Evolutionary conservation across 192 early-diverging fungal genomes (phyloP), one percentile per base, ranked within the genome.

Genomic region (Podochytrium sp.): DNA sequence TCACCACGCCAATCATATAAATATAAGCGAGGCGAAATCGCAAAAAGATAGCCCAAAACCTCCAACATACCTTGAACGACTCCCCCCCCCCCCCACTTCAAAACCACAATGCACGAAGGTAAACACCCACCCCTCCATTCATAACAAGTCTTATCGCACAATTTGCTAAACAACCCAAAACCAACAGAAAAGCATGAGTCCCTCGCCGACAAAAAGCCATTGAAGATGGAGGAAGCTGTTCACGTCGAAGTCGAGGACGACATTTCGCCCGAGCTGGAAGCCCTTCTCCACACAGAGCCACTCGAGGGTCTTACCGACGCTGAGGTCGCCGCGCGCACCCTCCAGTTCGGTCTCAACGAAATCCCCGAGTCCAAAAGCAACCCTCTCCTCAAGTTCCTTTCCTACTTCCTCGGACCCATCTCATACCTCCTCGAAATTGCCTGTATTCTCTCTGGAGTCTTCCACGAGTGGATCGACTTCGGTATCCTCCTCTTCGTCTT

Each of bases 381-480:
- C 80, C 93, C 94, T 1, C 68, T 95, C 59, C 77, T 94, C 69
- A 88, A 91, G 85, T 97, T 97, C 84, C 85, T 95, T 53, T 86
- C 88, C 49, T 97, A 81, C 78, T 84, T 86, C 56, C 52, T 47
- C 14, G 78, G 79, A n/a, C 65, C 85, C 50, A 85, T 86, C 53
- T 55, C 77, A 0, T 73, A 57, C 69, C 64, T 84, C 35, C 75
- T 96, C 84, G 95, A 96, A 80, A 88, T 92, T 39, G 95, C 95
- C 49, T 88, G 90, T n/a, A 82, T 95, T 58, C 88, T 96, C 20
- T 88, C 92, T 60, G 94, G 91, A 73, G 89, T 79, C 10, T 73
- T 93, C 47, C 90, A 90, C 1, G 90, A 96, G 73, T 95, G 94
- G 93, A 83, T 85, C 61, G 94, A 95, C 74, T 92, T 94, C 71